These are phyloP conservation scores for Ceratocystis lukuohia DNA, from an alignment of 2,329 filamentous ascomycete species.

Conservation along the genomic window DNA sequence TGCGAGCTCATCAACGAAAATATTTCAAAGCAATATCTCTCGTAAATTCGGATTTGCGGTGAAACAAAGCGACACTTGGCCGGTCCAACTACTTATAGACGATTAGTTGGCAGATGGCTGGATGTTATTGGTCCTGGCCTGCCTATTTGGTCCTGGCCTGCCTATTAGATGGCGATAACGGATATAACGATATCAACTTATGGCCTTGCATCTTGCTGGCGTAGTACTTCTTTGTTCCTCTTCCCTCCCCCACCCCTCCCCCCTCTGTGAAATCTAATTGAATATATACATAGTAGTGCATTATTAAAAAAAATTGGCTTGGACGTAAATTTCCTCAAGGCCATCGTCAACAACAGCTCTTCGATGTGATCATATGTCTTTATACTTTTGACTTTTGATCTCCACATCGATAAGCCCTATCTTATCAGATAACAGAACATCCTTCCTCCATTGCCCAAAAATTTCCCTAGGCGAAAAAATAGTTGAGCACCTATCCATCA, in stretches of 20 bases:
- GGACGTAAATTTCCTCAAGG: too few species aligned
- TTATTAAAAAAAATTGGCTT: too few species aligned
- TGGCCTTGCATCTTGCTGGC: not conserved
- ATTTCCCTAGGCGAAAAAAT: conserved; percentile 17
- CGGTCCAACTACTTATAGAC: not conserved
- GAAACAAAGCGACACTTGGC: not conserved
- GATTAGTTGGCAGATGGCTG: not conserved
- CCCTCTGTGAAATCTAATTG: too few species aligned
- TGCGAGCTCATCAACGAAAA: not conserved
- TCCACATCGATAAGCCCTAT: conserved; percentile 13
- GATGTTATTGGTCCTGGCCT: not conserved
- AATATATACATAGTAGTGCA: too few species aligned
- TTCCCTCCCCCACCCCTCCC: not conserved
- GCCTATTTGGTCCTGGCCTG: not conserved
- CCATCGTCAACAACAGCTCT: too few species aligned
- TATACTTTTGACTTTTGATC: conserved; percentile 13
- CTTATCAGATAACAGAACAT: conserved; percentile 16
- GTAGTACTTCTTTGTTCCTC: not conserved
- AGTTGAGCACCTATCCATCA: conserved; percentile 11
- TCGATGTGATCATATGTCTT: not conserved
- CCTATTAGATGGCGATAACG: not conserved
- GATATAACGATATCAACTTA: not conserved
- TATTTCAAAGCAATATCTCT: not conserved
- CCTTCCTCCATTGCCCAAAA: conserved; percentile 15
- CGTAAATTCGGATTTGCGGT: not conserved